Evolutionary conservation across 495 filamentous ascomycete species (phyloP), one percentile per base, ranked within the genome.

Genomic region (Sordaria brevicollis): DNA sequence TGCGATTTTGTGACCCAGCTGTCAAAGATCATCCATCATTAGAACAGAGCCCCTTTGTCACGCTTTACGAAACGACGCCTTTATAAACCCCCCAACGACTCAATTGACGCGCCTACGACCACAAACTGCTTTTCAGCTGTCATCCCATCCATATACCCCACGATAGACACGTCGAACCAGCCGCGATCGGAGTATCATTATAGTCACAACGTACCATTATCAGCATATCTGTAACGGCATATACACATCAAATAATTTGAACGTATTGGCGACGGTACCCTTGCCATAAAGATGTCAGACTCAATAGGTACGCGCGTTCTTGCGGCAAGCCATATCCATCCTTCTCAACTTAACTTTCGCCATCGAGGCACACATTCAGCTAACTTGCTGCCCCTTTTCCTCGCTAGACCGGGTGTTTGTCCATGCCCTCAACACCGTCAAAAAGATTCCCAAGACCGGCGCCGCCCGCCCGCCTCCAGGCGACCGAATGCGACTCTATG

Each of bases 361-460:
- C 65, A 41, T 67, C 71, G 70, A 70, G 5, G 25, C 37, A 39
- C n/a, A 33, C 70, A 43, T 31, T 36, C 34, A 19, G 19, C 54
- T 35, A 72, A 69, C 71, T 76, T 79, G 38, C 73, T 73, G 33
- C 66, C 67, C 29, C 29, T 33, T 49, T 65, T 39, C 54, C 25
- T 68, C 65, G n/a, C n/a, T 76, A 97, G 95, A 99, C 83, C 89
- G 95, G 76, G 95, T 99, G 79, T 99, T 99, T 82, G 93, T 94
- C 79, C 94, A 99, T 87, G 95, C 95, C 70, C 89, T 99, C 77
- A 97, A 96, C 81, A 98, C 94, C 34, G 95, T 98, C 72, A 97
- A 97, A 81, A 95, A 95, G 75, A 97, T 99, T 70, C 93, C 93
- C 74, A 93, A 93, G 75, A 96, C 93, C 15, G 94, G 95, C 31